Evolutionary conservation across 202 grass and related monocot species (phyloP), one percentile per base, ranked within the genome.

Genomic region (Dendrocalamus latiflorus): DNA sequence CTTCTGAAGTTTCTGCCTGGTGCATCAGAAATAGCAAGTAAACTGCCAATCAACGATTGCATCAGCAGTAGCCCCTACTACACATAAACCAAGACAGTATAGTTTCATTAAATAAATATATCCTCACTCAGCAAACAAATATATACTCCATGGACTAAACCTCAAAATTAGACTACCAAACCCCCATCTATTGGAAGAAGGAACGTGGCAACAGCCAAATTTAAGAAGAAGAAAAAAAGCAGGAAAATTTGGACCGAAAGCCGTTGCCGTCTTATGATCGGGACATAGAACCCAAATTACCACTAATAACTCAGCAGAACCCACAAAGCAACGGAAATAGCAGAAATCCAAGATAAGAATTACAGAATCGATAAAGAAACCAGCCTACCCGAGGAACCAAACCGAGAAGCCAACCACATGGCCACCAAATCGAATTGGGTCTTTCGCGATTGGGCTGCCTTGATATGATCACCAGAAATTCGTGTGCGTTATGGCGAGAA

Each of bases 361-460:
- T 50, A 6, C 24, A 12, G 9, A n/a, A 38, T 9, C 24, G 51
- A 70, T 62, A 18, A 74, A 15, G 15, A 34, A 43, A 47, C 4
- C 76, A 39, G 67, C 77, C 8, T 81, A 74, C 74, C 69, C 16
- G 62, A 61, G 33, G 57, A 53, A 87, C 50, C 47, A 38, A 75
- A 82, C 10, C 30, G 28, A 86, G 68, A 26, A 85, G 79, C 33
- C 43, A 79, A 57, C 56, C 49, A n/a, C 81, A 87, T 82, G 83
- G 80, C 81, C 84, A 22, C 64, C 54, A 26, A 70, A 70, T 53
- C 61, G 75, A 69, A 80, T 81, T 41, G 44, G 43, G 61, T 63
- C 54, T 18, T 21, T 63, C 41, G 55, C 20, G 63, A 76, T 70
- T 28, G 20, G 16, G 14, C 70, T 37, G 63, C 43, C n/a, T 76